Evolutionary conservation across 306 rosid species (phyloP).

Genomic region (Purshia tridentata): DNA sequence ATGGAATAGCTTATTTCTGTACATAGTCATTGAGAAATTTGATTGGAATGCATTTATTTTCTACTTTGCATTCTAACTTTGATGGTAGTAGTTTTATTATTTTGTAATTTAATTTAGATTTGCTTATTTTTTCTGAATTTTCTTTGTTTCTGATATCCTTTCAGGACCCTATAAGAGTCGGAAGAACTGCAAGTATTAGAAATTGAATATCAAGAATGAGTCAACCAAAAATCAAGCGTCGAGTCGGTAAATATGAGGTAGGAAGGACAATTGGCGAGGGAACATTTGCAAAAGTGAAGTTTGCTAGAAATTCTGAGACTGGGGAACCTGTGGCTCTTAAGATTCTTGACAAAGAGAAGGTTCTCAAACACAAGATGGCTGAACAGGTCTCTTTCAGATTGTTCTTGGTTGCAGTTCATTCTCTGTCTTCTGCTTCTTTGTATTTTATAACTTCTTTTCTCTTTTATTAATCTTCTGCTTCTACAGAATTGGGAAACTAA

Average conservation of each 20-base stretch:
- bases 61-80: neutral
- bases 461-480: neutral
- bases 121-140: neutral
- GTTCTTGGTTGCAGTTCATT: neutral
- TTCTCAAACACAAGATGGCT: conserved; percentile 97
- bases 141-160: conserved; percentile 21
- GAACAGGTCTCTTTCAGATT: conserved; percentile 63
- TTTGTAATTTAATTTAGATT: neutral
- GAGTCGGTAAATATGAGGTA: conserved; percentile 86
- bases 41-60: neutral
- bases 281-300: conserved; percentile 92
- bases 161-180: conserved; percentile 30
- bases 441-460: neutral
- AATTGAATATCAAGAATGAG: conserved; percentile 51
- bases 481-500: neutral
- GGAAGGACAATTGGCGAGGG: conserved; percentile 99
- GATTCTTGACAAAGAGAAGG: conserved; percentile 95
- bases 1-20: neutral
- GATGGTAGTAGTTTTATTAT: neutral
- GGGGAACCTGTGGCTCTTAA: conserved; percentile 79
- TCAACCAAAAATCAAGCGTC: conserved; percentile 81
- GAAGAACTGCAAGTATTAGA: conserved; percentile 23
- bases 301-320: conserved; percentile 81
- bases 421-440: neutral
- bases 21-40: neutral